These are phyloP conservation scores for Periglandula ipomoeae DNA, from an alignment of 2,329 filamentous ascomycete species.

Conservation along the genomic window DNA sequence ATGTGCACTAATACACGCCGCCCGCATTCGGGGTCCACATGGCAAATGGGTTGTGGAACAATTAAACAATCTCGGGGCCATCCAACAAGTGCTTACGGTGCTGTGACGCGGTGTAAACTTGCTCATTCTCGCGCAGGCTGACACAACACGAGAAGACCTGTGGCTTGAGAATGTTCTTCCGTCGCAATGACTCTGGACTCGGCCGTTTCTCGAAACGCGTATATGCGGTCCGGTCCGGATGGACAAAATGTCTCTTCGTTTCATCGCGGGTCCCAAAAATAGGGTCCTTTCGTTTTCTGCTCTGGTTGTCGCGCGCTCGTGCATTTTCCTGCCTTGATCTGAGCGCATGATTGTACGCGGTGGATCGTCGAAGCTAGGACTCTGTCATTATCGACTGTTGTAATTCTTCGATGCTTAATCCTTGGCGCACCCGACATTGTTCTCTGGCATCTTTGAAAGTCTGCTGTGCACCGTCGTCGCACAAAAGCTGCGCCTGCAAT, in stretches of 20 bases:
- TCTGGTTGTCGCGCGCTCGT: background rate
- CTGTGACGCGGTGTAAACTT: background rate
- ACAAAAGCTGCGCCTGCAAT: background rate
- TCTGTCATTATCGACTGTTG: too few relatives aligned
- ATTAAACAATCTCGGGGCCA: background rate
- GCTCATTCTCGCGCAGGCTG: conserved; percentile 9
- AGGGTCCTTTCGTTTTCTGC: background rate
- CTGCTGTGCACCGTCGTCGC: background rate
- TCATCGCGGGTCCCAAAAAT: too few relatives aligned
- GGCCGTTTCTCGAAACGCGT: background rate
- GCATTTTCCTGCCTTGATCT: too few relatives aligned
- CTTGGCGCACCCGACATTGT: too few relatives aligned
- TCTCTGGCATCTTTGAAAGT: too few relatives aligned
- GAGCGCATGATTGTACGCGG: too few relatives aligned
- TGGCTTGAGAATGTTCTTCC: background rate
- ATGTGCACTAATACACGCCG: too few relatives aligned
- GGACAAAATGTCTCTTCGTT: background rate
- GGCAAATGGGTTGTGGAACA: background rate
- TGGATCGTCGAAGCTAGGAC: too few relatives aligned
- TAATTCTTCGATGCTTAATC: too few relatives aligned
- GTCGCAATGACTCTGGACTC: background rate
- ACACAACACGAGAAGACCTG: background rate
- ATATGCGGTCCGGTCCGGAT: background rate
- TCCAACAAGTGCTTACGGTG: background rate
- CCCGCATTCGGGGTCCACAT: background rate